phyloP scores from a whole-genome alignment of 2,329 filamentous ascomycete species.

The Cercospora beticola region DNA sequence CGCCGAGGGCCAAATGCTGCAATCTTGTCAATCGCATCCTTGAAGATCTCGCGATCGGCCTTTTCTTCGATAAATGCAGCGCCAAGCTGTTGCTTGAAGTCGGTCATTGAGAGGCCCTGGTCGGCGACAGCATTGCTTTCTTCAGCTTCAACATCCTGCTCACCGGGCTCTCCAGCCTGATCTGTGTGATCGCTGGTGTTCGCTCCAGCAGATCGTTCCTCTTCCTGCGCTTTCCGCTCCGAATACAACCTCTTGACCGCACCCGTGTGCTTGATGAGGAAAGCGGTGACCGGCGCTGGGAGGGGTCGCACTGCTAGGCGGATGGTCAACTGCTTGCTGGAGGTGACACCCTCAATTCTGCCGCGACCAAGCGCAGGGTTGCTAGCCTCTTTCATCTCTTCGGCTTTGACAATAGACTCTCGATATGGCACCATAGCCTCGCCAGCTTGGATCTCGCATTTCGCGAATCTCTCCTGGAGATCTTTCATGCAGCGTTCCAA shows the following conservation, averaged over 20 bases:
- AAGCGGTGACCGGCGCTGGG: constrained; percentile 75
- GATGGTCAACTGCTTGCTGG: constrained; percentile 82
- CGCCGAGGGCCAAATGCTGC: constrained; percentile 85
- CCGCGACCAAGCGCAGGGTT: constrained; percentile 86
- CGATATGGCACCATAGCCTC: constrained; percentile 94
- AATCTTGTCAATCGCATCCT: constrained; percentile 73
- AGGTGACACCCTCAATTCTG: constrained; percentile 70
- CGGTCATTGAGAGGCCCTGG: constrained; percentile 65
- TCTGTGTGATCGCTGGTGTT: constrained; percentile 31
- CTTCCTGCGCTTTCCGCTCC: constrained; percentile 59
- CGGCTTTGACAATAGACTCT: constrained; percentile 78
- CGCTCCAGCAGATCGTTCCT: constrained; percentile 41
- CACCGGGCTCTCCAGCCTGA: constrained; percentile 34
- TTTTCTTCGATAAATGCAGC: constrained; percentile 69
- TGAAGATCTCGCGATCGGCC: constrained; percentile 74
- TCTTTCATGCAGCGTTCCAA: constrained; percentile 92
- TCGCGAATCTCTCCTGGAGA: constrained; percentile 85
- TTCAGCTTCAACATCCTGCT: constrained; percentile 51
- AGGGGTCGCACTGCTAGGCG: constrained; percentile 75
- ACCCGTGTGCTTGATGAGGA: constrained; percentile 72
- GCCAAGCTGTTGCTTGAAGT: constrained; percentile 74
- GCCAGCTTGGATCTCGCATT: constrained; percentile 90
- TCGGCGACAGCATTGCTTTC: constrained; percentile 52
- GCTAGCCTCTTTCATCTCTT: constrained; percentile 87
- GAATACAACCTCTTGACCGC: constrained; percentile 78